Evolutionary conservation across 2,329 filamentous ascomycete species (phyloP), one percentile per base, ranked within the genome.

Genomic region (Sphaerulina vaccinii): DNA sequence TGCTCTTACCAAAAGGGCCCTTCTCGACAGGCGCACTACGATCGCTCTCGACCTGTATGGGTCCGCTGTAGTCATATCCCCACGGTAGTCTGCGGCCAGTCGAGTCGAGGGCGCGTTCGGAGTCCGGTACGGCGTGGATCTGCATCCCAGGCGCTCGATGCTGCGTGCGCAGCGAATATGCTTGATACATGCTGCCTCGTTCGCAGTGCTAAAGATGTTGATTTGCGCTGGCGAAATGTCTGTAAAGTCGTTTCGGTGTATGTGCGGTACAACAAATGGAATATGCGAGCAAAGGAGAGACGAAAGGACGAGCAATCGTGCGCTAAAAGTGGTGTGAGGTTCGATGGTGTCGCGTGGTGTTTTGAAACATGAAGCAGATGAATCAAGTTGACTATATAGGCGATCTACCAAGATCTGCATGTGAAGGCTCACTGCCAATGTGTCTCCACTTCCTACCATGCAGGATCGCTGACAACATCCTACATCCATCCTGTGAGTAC

Each of bases 81-180:
- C 81, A 85, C n/a, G 83, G 82, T 43, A 86, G 65, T 48, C 75
- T 72, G 60, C 80, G 78, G 43, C 82, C 82, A 42, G 78, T 77
- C 47, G 78, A 75, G 63, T 84, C 81, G 62, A 75, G 73, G 24
- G 80, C 81, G 62, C 81, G 79, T 68, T 85, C 83, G 60, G 80
- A 76, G 48, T 80, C 79, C 27, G 82, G 81, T 9, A 86, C 82
- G 24, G 80, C 80, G 68, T 86, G 82, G 45, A 85, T 81, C 68
- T 86, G 82, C 79, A 85, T 85, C 50, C 71, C 72, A 3, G 49
- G 56, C 15, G 47, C 24, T 24, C 54, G 58, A 39, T 48, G 45
- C 49, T 52, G 54, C 38, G 41, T 38, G 35, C 54, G 54, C 3
- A 56, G 51, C 37, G 51, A 39, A 48, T 48, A 48, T 32, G 45